Conservation (phyloP, 441 rosid genomes). For the Erysimum pusillum region DNA sequence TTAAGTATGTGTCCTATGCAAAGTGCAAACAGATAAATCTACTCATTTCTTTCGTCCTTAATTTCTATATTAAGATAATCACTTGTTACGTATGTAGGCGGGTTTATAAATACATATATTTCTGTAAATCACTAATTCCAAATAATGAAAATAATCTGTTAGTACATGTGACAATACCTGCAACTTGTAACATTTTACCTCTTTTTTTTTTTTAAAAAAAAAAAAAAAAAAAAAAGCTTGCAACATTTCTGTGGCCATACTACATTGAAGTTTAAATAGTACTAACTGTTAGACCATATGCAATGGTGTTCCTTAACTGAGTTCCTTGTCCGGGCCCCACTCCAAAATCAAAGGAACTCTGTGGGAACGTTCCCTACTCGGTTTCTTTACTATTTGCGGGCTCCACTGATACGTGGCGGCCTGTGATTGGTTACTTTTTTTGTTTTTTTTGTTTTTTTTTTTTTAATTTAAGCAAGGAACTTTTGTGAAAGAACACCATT, state of each 20-base stretch:
- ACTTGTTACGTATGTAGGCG: slow-evolving; percentile 9
- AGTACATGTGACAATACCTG: slow-evolving; percentile 15
- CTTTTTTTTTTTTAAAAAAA: not conserved
- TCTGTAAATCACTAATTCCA: not conserved
- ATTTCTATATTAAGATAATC: not conserved
- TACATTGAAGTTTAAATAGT: not conserved
- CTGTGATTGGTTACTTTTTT: too few species aligned
- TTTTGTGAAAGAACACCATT: too few species aligned
- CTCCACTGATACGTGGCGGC: too few species aligned
- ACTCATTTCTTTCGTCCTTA: slow-evolving; percentile 12
- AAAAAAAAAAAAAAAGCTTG: too few species aligned
- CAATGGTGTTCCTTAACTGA: too few species aligned
- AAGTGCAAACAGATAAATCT: slow-evolving; percentile 26
- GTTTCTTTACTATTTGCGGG: too few species aligned
- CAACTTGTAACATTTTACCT: slow-evolving; percentile 19
- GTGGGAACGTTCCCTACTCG: too few species aligned
- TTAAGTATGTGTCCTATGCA: slow-evolving; percentile 22
- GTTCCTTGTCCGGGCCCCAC: too few species aligned
- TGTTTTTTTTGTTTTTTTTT: too few species aligned
- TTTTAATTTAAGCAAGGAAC: too few species aligned
- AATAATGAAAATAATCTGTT: slow-evolving; percentile 6
- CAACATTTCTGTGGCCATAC: slow-evolving; percentile 17
- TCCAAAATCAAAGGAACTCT: too few species aligned
- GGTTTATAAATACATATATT: not conserved
- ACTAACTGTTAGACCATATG: too few species aligned